Base-by-base conservation (phyloP, 352 stramenopile species). In the Phytophthora rubi region DNA sequence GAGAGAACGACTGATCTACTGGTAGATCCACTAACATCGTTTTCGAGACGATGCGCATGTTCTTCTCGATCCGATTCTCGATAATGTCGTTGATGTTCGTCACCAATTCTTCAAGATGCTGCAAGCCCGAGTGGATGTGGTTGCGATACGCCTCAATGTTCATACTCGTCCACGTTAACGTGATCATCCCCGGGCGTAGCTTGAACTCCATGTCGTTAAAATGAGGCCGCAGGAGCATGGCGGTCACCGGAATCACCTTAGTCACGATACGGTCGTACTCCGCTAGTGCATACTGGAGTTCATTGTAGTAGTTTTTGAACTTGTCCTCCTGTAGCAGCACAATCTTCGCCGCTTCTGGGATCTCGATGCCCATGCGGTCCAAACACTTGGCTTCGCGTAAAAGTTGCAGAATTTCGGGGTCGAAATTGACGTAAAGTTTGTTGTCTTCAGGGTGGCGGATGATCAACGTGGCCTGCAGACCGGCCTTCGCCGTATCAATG, bases 191-290 rank as follows among this genome's bases (percentile, higher is more conserved):
- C 3, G 98, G 98, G 4, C 97, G 94, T 9, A 99, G 73, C 73
- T 99, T 99, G 83, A 98, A 99, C 77, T 99, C 97, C 95, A 99
- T 99, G 78, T 99, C 98, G 65, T 98, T 99, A 63, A 99, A 99
- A 66, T 99, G 97, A 5, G 97, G 96, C n/a, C 92, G 89, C 28
- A 99, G 70, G 1, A 98, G 80, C 85, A 98, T 97, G 2, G 97
- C 95, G 5, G 97, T 99, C n/a, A 99, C 97, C 0, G 97, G 97
- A 65, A 99, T 99, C 39, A 99, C 96, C 65, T 98, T 98, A 13
- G 83, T 94, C 18, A 99, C 94, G 53, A 99, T 98, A 21, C 97
- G 96, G 54, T 99, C 97, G 75, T 99, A 99, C 76, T 99, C 97
- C 6, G 91, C 92, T 10, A 99, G 84, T 7, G 95, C 95, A 77